phyloP scores from a whole-genome alignment of 1,284 basidiomycete species.

The Microbotryum lychnidis-dioicae region DNA sequence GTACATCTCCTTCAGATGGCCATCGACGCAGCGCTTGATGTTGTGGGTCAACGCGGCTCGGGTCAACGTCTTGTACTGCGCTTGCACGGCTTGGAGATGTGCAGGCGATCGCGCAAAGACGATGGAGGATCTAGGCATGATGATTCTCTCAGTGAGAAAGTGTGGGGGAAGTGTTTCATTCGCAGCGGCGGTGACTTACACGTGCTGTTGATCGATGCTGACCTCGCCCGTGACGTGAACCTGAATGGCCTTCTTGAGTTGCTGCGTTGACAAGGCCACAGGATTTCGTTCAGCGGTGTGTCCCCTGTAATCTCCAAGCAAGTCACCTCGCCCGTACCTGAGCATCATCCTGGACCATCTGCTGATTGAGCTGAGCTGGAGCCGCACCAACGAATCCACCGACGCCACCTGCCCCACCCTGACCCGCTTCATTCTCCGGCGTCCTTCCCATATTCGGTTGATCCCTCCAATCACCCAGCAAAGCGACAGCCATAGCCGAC shows the following conservation, averaged over 20 bases:
- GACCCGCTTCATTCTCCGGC: constrained; percentile 28
- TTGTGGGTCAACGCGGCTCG: constrained; percentile 29
- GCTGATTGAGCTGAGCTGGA: constrained; percentile 3
- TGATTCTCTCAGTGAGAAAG: not conserved
- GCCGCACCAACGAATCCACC: constrained; percentile 28
- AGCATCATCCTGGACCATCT: constrained; percentile 7
- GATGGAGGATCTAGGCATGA: constrained; percentile 34
- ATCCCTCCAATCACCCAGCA: constrained; percentile 35
- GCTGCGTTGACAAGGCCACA: not conserved
- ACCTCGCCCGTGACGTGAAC: not conserved
- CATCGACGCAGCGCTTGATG: constrained; percentile 36
- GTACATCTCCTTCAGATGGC: constrained; percentile 37
- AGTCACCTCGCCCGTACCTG: not conserved
- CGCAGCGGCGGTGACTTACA: too few species aligned
- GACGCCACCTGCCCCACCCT: constrained; percentile 31
- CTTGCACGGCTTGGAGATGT: constrained; percentile 36
- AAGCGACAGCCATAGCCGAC: constrained; percentile 35
- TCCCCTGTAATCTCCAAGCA: too few species aligned
- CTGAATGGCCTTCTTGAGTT: constrained; percentile 13
- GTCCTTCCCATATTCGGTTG: constrained; percentile 21
- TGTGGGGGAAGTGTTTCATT: too few species aligned
- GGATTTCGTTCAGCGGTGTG: not conserved
- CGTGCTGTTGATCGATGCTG: too few species aligned
- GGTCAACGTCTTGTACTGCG: constrained; percentile 29
- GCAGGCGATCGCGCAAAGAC: constrained; percentile 35